Conservation (phyloP, 495 filamentous ascomycete genomes). For the Tuber umbilicatum region DNA sequence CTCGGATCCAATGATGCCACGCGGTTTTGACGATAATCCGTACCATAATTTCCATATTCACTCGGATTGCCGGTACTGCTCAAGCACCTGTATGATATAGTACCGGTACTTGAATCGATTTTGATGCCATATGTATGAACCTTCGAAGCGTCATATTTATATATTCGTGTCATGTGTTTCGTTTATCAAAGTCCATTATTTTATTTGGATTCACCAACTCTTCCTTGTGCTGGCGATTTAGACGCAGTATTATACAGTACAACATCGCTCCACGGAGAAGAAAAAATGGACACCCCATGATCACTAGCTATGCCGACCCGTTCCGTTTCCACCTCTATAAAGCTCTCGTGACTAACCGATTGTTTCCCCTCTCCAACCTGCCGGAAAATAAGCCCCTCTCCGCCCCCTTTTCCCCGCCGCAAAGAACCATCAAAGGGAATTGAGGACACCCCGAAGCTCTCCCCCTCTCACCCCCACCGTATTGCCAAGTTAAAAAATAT, state of each 20-base stretch:
- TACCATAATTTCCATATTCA: neutral
- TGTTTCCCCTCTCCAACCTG: slow-evolving; percentile 20
- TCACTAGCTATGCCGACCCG: slow-evolving; percentile 5
- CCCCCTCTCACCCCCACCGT: slow-evolving; percentile 13
- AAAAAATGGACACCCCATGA: neutral
- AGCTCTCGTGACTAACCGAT: slow-evolving; percentile 23
- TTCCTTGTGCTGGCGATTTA: neutral
- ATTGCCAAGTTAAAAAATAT: slow-evolving; percentile 35
- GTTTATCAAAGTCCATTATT: neutral
- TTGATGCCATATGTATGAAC: neutral
- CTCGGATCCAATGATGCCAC: neutral
- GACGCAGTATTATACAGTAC: slow-evolving; percentile 3
- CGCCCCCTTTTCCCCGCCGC: slow-evolving; percentile 15
- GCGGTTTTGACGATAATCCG: neutral
- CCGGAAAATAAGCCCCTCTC: slow-evolving; percentile 2
- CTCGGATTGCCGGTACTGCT: neutral
- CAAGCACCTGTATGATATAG: neutral
- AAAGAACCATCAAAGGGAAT: slow-evolving; percentile 21
- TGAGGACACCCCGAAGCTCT: neutral
- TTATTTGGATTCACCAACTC: neutral
- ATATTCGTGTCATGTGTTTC: neutral
- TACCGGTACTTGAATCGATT: neutral
- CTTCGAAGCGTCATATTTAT: neutral
- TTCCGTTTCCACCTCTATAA: slow-evolving; percentile 31
- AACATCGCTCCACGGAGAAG: neutral